Evolutionary conservation across 108 stramenopile genomes (phyloP), one percentile per base, ranked within the genome.

Genomic region (Epipyxis sp.): DNA sequence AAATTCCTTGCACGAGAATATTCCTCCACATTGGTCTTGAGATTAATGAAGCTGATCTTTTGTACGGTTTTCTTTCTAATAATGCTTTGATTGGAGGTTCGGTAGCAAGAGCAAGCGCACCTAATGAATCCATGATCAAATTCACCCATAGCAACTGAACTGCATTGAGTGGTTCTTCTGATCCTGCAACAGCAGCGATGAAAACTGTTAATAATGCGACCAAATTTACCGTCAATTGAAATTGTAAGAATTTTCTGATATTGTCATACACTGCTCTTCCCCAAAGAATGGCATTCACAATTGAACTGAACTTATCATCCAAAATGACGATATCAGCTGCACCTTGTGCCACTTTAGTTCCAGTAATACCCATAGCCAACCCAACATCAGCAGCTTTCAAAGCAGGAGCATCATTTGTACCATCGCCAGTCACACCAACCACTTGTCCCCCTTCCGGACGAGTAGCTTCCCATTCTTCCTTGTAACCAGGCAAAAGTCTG

Each of bases 321-420:
- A 96, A 79, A 42, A 98, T 89, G 59, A 97, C 92, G 32, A 96
- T 93, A 45, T 96, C 92, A 0, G 92, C 90, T 0, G 95, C 95
- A 86, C 93, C 90, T 79, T 94, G 92, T 59, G 98, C 98, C 59
- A 97, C 94, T 84, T 98, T 91, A 37, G 97, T 98, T 59, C 97
- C 97, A 43, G 95, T 87, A 80, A 96, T 88, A 45, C 96, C 96
- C 96, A 98, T 98, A 37, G 94, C 92, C 80, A 98, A 92, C 25
- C 98, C 96, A 67, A 98, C 94, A 79, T 98, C 94, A n/a, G 96
- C 95, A 16, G 76, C 93, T 85, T 96, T 98, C 68, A 98, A 87
- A 0, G 98, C 96, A 29, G 96, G 98, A 27, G 98, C 98, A 81
- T 98, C 97, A 82, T 98, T 98, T 6, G 98, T 97, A 43, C 98